Evolutionary conservation across 2,329 filamentous ascomycete species (phyloP).

Genomic region (Macrophomina phaseolina): DNA sequence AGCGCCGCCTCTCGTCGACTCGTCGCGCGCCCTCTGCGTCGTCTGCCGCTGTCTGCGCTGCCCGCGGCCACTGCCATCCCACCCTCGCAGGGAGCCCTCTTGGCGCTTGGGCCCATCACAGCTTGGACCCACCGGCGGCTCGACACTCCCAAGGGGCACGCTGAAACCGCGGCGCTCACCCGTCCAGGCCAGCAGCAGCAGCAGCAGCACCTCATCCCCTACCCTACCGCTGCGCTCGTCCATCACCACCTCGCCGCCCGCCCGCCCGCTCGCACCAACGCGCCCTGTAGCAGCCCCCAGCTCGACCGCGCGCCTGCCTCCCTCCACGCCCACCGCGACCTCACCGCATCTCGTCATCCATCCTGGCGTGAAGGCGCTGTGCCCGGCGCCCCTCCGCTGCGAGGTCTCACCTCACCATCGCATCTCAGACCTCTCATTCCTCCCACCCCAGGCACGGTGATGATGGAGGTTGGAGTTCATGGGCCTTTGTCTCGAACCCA

Average conservation of each 20-base stretch:
- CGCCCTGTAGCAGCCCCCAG: conserved; percentile 26
- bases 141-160: conserved; percentile 25
- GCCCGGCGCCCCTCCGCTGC: conserved; percentile 27
- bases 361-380: conserved; percentile 27
- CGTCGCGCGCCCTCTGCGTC: conserved; percentile 18
- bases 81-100: conserved; percentile 13
- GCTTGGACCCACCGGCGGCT: conserved; percentile 20
- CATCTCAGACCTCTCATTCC: conserved; percentile 20
- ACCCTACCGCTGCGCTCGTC: conserved; percentile 28
- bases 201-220: conserved; percentile 28
- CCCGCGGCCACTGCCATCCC: conserved; percentile 24
- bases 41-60: conserved; percentile 23
- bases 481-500: conserved; percentile 36
- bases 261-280: conserved; percentile 22
- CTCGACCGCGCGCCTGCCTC: conserved; percentile 15
- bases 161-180: conserved; percentile 28
- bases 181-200: conserved; percentile 26
- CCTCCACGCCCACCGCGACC: conserved; percentile 17
- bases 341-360: conserved; percentile 15
- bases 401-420: conserved; percentile 28
- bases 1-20: not conserved
- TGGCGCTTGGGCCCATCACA: conserved; percentile 20
- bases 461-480: conserved; percentile 45
- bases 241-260: conserved; percentile 24
- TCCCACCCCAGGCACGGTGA: conserved; percentile 27